Evolutionary conservation across 441 rosid genomes (phyloP).

Genomic region (Syzygium malaccense): DNA sequence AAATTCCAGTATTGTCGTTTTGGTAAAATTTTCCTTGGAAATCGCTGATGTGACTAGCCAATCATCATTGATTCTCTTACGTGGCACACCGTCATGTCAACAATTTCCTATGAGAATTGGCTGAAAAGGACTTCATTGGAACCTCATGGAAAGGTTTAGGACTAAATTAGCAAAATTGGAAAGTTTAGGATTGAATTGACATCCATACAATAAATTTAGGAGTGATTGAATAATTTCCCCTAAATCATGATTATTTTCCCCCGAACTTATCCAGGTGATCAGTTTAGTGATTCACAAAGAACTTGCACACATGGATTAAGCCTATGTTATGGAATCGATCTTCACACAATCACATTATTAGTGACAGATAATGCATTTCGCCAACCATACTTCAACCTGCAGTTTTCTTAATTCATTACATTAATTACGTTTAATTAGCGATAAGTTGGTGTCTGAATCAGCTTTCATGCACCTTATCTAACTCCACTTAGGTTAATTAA

Average conservation of each 20-base stretch:
- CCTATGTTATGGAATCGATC: neutral
- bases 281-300: neutral
- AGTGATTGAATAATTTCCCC: neutral
- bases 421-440: neutral
- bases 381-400: neutral
- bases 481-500: neutral
- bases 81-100: accelerated
- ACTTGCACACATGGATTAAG: neutral
- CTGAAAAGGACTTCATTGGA: accelerated
- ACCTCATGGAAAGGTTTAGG: neutral
- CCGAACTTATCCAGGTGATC: neutral
- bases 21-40: accelerated
- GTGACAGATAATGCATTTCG: neutral
- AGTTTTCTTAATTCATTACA: neutral
- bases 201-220: accelerated
- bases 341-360: neutral
- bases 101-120: accelerated
- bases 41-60: accelerated
- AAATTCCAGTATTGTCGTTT: neutral
- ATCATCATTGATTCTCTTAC: accelerated
- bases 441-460: neutral
- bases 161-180: neutral
- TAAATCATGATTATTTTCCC: neutral
- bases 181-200: neutral
- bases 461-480: neutral